These are phyloP conservation scores for Escallonia rubra DNA, from an alignment of 129 eudicot species.

Conservation along the genomic window DNA sequence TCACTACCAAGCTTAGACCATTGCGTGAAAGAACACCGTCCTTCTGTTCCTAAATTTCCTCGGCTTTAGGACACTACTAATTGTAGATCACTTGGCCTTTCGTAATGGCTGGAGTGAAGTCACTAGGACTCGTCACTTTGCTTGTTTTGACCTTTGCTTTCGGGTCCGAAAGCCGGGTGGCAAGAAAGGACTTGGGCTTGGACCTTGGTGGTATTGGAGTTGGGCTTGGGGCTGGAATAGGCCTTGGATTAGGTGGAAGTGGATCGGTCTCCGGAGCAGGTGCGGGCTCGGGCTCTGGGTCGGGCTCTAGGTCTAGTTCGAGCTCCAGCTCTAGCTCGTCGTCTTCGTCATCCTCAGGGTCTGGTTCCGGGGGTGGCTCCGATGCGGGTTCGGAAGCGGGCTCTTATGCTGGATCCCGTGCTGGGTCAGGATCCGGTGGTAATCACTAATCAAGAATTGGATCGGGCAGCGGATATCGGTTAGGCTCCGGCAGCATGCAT, in stretches of 20 bases:
- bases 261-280: conserved; percentile 65
- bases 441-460: conserved; percentile 11
- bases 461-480: conserved; percentile 2
- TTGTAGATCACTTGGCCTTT: neutral
- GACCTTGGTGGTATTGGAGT: conserved; percentile 56
- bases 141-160: conserved; percentile 28
- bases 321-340: conserved; percentile 48
- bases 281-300: conserved; percentile 36
- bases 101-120: conserved; percentile 21
- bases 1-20: neutral
- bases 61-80: no score
- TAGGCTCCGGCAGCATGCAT: conserved; percentile 3
- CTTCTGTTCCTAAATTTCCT: no score
- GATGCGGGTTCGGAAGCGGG: conserved; percentile 51
- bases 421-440: conserved; percentile 58
- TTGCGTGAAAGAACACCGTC: no score
- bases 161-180: conserved; percentile 55
- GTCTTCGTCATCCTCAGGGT: conserved; percentile 38
- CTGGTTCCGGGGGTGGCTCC: conserved; percentile 45
- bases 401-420: conserved; percentile 54
- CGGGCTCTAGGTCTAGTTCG: conserved; percentile 24
- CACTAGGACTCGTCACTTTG: conserved; percentile 25
- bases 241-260: conserved; percentile 59
- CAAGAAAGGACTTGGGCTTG: conserved; percentile 60
- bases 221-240: conserved; percentile 56